Evolutionary conservation across 371 early-diverging fungal species (phyloP).

Genomic region (Actinomortierella wolfii): DNA sequence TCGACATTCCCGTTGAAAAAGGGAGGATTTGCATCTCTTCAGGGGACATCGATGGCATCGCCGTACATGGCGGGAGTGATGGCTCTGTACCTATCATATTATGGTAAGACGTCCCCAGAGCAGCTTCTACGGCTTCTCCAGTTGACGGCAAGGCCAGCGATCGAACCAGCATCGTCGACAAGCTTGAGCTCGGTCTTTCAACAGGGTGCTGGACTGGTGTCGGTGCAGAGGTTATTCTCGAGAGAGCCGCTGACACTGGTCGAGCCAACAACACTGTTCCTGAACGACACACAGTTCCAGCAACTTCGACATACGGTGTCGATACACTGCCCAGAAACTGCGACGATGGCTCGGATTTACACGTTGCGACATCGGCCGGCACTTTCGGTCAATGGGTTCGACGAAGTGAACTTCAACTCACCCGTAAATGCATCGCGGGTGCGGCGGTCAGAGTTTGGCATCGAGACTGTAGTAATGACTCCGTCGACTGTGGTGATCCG

Average conservation of each 20-base stretch:
- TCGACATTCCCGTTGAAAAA: constrained; percentile 62
- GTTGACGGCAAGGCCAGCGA: constrained; percentile 7
- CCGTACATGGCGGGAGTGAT: constrained; percentile 63
- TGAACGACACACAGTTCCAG: constrained; percentile 37
- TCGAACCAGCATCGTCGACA: constrained; percentile 50
- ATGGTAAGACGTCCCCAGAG: constrained; percentile 26
- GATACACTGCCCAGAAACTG: constrained; percentile 10
- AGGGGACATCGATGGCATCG: constrained; percentile 60
- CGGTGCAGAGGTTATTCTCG: constrained; percentile 14
- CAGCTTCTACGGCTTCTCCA: constrained; percentile 31
- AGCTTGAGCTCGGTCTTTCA: constrained; percentile 37
- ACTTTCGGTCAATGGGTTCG: constrained; percentile 30
- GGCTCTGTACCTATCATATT: constrained; percentile 50
- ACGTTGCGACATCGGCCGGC: constrained; percentile 19
- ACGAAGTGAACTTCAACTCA: constrained; percentile 2
- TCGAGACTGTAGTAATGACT: constrained; percentile 2
- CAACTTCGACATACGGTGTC: constrained; percentile 20
- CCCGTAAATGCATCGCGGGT: constrained; percentile 26
- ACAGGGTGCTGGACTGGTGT: constrained; percentile 63
- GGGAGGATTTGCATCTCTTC: constrained; percentile 52
- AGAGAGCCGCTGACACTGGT: constrained; percentile 14
- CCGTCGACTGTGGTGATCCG: constrained; percentile 9
- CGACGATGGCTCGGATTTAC: constrained; percentile 7
- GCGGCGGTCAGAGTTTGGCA: constrained; percentile 14
- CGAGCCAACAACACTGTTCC: constrained; percentile 15